Evolutionary conservation across 2,329 filamentous ascomycete species (phyloP).

Genomic region (Aspergillus pseudonomiae): DNA sequence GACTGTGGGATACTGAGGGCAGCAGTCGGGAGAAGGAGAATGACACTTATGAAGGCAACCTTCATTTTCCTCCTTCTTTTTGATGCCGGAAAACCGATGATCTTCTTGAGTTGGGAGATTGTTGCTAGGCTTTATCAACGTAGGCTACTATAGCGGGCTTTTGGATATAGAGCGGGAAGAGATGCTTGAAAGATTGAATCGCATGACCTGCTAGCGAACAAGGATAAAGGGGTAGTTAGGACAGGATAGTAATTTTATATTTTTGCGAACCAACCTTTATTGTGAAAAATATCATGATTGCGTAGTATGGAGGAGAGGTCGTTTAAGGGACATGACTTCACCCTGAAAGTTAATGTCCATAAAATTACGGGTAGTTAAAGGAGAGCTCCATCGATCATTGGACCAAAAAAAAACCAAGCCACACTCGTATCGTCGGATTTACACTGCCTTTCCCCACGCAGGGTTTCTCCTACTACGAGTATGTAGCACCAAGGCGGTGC

Average conservation of each 20-base stretch:
- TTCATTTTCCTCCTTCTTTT: constrained; percentile 30
- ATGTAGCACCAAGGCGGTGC: background rate
- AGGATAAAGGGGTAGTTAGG: background rate
- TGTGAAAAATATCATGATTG: background rate
- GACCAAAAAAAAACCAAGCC: background rate
- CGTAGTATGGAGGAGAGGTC: background rate
- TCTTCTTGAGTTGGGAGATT: background rate
- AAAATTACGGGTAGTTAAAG: background rate
- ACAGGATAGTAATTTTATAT: background rate
- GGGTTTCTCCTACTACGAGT: no score
- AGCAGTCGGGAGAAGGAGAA: constrained; percentile 33
- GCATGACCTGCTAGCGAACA: background rate
- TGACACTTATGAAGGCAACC: constrained; percentile 28
- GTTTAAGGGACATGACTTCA: background rate
- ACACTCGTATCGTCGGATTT: no score
- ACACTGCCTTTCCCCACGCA: no score
- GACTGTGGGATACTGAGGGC: constrained; percentile 30
- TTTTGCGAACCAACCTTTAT: background rate
- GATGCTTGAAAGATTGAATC: background rate
- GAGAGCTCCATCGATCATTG: background rate
- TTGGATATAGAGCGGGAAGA: background rate
- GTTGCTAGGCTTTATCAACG: background rate
- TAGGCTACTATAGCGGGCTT: background rate
- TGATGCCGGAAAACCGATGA: background rate
- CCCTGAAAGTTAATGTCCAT: background rate